These are phyloP conservation scores for Boletus edulis DNA, from an alignment of 768 basidiomycete species.

Conservation along the genomic window DNA sequence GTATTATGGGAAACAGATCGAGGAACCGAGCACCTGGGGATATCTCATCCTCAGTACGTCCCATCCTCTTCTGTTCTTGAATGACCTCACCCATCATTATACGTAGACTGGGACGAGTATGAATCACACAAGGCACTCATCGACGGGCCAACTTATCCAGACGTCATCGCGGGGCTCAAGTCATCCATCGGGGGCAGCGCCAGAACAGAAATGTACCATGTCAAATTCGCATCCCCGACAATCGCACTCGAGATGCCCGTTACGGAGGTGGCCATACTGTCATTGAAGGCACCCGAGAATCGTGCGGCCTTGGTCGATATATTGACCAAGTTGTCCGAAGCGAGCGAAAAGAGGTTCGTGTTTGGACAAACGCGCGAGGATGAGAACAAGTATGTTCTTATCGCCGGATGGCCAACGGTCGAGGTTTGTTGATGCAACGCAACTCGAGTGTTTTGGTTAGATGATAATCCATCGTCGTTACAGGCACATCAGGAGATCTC, in stretches of 20 bases:
- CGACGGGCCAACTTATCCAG: not conserved
- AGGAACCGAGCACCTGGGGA: slow-evolving; percentile 7
- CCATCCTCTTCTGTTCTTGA: not conserved
- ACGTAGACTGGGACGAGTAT: slow-evolving; percentile 26
- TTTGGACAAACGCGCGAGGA: slow-evolving; percentile 23
- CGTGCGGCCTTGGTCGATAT: slow-evolving; percentile 13
- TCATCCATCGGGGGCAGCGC: slow-evolving; percentile 1
- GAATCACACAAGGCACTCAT: slow-evolving; percentile 21
- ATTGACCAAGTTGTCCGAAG: slow-evolving; percentile 11
- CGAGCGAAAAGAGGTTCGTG: slow-evolving; percentile 7
- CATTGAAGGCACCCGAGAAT: slow-evolving; percentile 23
- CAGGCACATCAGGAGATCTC: slow-evolving; percentile 17
- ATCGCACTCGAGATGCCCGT: slow-evolving; percentile 21
- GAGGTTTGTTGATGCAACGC: slow-evolving; percentile 18
- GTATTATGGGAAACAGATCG: slow-evolving; percentile 22
- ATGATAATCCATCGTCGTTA: not conserved
- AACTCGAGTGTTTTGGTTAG: not conserved
- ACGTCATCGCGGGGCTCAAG: slow-evolving; percentile 1
- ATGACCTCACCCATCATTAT: not conserved
- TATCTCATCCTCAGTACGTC: slow-evolving; percentile 19
- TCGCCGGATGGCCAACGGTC: slow-evolving; percentile 22
- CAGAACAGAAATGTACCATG: slow-evolving; percentile 16
- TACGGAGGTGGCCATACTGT: slow-evolving; percentile 18
- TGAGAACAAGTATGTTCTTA: slow-evolving; percentile 15
- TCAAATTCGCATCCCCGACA: slow-evolving; percentile 15